Evolutionary conservation across 2,329 filamentous ascomycete genomes (phyloP), one percentile per base, ranked within the genome.

Genomic region (Ceratocystiopsis sp.): DNA sequence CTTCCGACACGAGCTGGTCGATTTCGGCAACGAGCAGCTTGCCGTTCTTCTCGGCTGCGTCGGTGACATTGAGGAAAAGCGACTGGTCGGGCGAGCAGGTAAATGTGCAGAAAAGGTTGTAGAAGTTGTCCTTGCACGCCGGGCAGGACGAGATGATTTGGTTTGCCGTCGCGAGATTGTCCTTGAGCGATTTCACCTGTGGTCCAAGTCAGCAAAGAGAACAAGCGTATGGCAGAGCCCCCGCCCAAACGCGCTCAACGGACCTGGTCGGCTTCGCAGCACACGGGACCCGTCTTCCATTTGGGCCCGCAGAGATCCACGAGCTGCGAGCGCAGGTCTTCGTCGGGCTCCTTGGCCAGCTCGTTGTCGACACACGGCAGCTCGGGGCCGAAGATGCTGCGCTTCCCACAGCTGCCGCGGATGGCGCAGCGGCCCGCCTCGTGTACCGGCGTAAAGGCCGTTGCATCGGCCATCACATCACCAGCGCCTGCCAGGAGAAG

Each of bases 111-210:
- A 98, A 98, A 38, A 93, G 69, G 64, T 98, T 93, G 68, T 84
- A 96, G 67, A 98, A 98, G 67, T 98, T 98, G 54, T 87, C 81
- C 61, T 91, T 93, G 72, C 91, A 98, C 32, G 93, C 91, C 2
- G 91, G 91, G 59, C 91, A 98, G 11, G 86, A 85, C 21, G 86
- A 79, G 57, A 98, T 86, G 56, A 98, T 81, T 46, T 80, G 78
- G 53, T 87, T 85, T 2, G 86, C 89, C 18, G 84, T 84, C 51
- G 84, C 80, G 45, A 98, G 71, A 55, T 94, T 93, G 48, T 75
- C 80, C 53, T 84, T 80, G 48, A 98, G 75, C 2, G 80, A 70
- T 53, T 83, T 74, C 45, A 98, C 69, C 81, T 87, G 54, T 21
- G 34, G 45, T 9, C 25, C 5, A 8, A 29, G 25, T 29, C 19